Percentiles rank a stretch among this genome's conserved stretches.
phyloP scores from a whole-genome alignment of 257 asterid species.

The Paulownia fortunei region DNA sequence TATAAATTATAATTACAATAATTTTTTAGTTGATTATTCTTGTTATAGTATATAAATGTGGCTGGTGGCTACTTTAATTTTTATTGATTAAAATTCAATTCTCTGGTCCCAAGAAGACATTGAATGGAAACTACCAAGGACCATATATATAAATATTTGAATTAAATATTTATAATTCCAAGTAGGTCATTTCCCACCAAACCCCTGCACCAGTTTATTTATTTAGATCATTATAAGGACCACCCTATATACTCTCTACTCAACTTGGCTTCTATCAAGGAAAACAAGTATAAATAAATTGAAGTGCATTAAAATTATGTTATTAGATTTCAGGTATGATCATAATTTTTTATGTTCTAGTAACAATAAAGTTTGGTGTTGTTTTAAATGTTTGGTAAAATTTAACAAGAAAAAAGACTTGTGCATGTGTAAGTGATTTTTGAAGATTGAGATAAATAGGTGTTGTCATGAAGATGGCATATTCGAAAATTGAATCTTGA shows the following conservation, averaged over 20 bases:
- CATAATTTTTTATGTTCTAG: too few species aligned
- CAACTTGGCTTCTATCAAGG: neutral
- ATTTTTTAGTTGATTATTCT: too few species aligned
- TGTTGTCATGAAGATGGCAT: too few species aligned
- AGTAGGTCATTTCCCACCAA: slow-evolving; percentile 4
- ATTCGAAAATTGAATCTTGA: too few species aligned
- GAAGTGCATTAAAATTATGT: neutral
- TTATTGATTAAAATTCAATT: neutral
- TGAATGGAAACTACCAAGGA: neutral
- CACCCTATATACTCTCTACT: neutral
- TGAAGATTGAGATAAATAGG: too few species aligned
- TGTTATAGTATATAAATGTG: neutral
- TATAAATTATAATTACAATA: too few species aligned
- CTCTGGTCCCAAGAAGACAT: slow-evolving; percentile 13
- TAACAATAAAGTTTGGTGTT: too few species aligned
- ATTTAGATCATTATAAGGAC: neutral
- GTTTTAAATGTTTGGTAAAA: too few species aligned
- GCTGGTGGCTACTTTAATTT: slow-evolving; percentile 1
- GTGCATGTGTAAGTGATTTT: too few species aligned
- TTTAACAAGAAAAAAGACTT: too few species aligned
- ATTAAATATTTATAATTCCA: neutral
- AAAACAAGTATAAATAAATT: neutral
- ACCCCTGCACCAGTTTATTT: neutral
- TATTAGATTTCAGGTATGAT: too few species aligned
- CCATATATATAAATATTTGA: neutral